Evolutionary conservation across 495 filamentous ascomycete species (phyloP).

Genomic region (Pseudoneurospora amorphoporcata): DNA sequence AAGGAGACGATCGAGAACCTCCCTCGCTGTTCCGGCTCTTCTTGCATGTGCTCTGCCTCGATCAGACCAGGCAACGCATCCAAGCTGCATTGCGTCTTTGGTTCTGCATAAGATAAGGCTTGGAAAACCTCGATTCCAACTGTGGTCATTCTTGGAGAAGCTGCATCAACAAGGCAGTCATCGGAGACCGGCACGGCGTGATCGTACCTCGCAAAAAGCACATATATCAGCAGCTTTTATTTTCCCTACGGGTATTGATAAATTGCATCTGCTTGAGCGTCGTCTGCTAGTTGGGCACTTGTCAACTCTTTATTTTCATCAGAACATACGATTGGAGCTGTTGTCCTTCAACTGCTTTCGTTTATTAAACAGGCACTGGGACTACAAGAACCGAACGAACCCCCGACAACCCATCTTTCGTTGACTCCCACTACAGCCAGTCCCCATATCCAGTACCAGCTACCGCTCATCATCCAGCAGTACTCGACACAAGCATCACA

Average conservation of each 20-base stretch:
- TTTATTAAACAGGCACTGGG: not conserved
- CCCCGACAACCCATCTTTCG: not conserved
- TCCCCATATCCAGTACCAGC: not conserved
- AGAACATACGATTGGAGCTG: not conserved
- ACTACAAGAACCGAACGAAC: not conserved
- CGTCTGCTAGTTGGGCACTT: not conserved
- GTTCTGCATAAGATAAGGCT: constrained; percentile 13
- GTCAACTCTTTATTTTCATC: not conserved
- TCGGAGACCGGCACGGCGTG: not conserved
- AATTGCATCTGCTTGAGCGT: not conserved
- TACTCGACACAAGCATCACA: not conserved
- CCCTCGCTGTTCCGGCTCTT: not conserved
- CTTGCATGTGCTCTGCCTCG: not conserved
- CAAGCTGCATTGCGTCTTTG: not conserved
- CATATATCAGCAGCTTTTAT: not conserved
- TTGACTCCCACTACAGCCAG: not conserved
- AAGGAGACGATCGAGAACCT: not conserved
- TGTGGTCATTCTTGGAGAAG: not conserved
- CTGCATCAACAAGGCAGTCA: not conserved
- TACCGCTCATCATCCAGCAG: not conserved
- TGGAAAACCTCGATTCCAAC: constrained; percentile 12
- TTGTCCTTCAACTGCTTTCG: not conserved
- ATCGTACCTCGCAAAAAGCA: not conserved
- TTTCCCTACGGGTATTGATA: not conserved
- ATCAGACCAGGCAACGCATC: not conserved